Percentiles rank a stretch among this genome's conserved stretches.
Evolutionary conservation across 73 alveolate species (phyloP).

Genomic region (Paraurostyla sp.): DNA sequence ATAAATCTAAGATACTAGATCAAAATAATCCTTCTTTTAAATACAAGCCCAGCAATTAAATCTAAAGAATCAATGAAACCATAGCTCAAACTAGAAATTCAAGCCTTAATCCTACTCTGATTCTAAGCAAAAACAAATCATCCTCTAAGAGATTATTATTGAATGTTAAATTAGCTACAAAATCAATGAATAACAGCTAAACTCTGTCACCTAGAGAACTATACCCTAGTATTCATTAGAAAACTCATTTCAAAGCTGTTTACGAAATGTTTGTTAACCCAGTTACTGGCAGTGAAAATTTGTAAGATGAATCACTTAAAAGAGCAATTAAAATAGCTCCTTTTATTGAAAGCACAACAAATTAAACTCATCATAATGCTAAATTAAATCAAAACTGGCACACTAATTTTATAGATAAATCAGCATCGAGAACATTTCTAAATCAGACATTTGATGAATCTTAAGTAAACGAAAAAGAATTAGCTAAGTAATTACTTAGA

Average conservation of each 20-base stretch:
- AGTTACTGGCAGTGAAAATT: neutral
- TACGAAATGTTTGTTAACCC: conserved; percentile 50
- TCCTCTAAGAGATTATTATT: neutral
- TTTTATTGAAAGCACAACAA: neutral
- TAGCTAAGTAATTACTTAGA: conserved; percentile 24
- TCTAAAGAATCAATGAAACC: conserved; percentile 19
- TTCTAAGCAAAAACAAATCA: neutral
- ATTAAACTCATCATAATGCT: no score
- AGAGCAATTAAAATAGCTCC: conserved; percentile 41
- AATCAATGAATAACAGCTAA: no score
- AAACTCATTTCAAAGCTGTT: conserved; percentile 42
- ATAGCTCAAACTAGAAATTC: neutral
- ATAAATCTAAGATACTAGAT: conserved; percentile 1
- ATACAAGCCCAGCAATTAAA: neutral
- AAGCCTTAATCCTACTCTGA: neutral
- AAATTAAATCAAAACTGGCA: no score
- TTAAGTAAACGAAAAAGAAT: neutral
- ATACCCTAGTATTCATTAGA: neutral
- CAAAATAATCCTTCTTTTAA: neutral
- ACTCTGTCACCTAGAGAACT: conserved; percentile 8
- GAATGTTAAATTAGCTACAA: no score
- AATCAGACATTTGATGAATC: neutral
- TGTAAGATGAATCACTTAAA: conserved; percentile 19
- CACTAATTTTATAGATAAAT: no score
- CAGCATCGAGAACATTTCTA: neutral